Evolutionary conservation across 257 asterid genomes (phyloP).

Genomic region (Eustoma russellianum): DNA sequence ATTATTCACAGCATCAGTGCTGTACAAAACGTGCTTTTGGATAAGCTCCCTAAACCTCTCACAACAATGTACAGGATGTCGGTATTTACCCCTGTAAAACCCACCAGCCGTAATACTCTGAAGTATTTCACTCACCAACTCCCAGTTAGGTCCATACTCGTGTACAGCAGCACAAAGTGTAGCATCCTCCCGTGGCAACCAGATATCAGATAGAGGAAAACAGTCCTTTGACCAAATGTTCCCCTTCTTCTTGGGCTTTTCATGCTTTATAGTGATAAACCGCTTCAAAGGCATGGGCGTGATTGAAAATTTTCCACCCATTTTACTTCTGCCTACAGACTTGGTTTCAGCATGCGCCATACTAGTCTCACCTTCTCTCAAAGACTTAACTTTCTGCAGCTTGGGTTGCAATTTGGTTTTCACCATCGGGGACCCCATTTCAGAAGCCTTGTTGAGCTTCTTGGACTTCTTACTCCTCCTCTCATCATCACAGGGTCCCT

Average conservation of each 20-base stretch:
- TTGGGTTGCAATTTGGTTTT: slow-evolving; percentile 38
- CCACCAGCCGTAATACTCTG: slow-evolving; percentile 75
- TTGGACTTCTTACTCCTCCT: slow-evolving; percentile 56
- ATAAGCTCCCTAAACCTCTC: slow-evolving; percentile 90
- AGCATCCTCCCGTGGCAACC: slow-evolving; percentile 89
- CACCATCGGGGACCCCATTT: slow-evolving; percentile 15
- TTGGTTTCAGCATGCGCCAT: slow-evolving; percentile 42
- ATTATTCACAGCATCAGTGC: slow-evolving; percentile 45
- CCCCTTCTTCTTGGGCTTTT: slow-evolving; percentile 68
- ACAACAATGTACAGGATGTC: slow-evolving; percentile 83
- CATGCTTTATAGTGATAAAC: slow-evolving; percentile 62
- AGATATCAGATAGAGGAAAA: slow-evolving; percentile 62
- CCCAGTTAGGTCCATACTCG: slow-evolving; percentile 93
- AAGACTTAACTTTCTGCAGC: slow-evolving; percentile 40
- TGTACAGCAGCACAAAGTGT: slow-evolving; percentile 67
- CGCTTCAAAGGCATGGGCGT: slow-evolving; percentile 59
- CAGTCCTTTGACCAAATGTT: slow-evolving; percentile 51
- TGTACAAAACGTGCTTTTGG: slow-evolving; percentile 68
- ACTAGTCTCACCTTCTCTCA: slow-evolving; percentile 35
- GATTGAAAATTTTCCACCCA: slow-evolving; percentile 60
- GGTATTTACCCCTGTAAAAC: slow-evolving; percentile 67
- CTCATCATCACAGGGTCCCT: slow-evolving; percentile 46
- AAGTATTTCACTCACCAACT: slow-evolving; percentile 70
- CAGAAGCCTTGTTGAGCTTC: slow-evolving; percentile 48
- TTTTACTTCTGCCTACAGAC: slow-evolving; percentile 49